A percentile compares a stretch with the other conserved stretches of the same genome.
phyloP scores from a whole-genome alignment of 768 basidiomycete genomes.

The Russula sp. region DNA sequence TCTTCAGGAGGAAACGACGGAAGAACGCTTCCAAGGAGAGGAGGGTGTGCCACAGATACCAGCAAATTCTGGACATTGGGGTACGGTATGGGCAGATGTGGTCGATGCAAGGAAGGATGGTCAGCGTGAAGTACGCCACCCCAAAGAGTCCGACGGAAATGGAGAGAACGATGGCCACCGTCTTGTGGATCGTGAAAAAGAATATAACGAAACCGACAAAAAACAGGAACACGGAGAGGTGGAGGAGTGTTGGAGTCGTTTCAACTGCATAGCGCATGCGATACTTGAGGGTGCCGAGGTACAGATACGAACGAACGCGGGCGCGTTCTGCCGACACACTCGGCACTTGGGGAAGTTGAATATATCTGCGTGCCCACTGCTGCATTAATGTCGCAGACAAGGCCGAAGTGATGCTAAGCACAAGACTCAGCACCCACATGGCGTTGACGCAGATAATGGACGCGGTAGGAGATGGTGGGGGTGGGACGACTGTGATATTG shows the following conservation, averaged over 20 bases:
- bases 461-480: not conserved
- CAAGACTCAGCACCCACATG: slow-evolving; percentile 21
- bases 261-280: slow-evolving; percentile 37
- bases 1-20: slow-evolving; percentile 1
- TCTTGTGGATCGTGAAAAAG: slow-evolving; percentile 30
- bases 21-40: not conserved
- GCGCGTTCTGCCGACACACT: slow-evolving; percentile 32
- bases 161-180: slow-evolving; percentile 14
- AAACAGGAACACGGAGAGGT: slow-evolving; percentile 44
- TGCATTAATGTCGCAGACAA: slow-evolving; percentile 14
- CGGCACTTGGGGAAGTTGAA: slow-evolving; percentile 27
- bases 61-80: slow-evolving; percentile 12
- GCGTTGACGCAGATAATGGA: slow-evolving; percentile 15
- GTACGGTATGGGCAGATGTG: slow-evolving; percentile 24
- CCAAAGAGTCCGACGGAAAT: slow-evolving; percentile 5
- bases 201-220: slow-evolving; percentile 44
- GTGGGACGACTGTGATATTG: not conserved
- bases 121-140: slow-evolving; percentile 17
- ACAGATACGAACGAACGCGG: slow-evolving; percentile 34
- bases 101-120: slow-evolving; percentile 19
- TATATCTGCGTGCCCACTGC: slow-evolving; percentile 21
- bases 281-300: slow-evolving; percentile 36
- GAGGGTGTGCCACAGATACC: slow-evolving; percentile 2
- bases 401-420: slow-evolving; percentile 17
- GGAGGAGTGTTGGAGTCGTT: slow-evolving; percentile 41